Evolutionary conservation across 169 alveolate genomes (phyloP).

Genomic region (Cryptosporidium xiaoi): DNA sequence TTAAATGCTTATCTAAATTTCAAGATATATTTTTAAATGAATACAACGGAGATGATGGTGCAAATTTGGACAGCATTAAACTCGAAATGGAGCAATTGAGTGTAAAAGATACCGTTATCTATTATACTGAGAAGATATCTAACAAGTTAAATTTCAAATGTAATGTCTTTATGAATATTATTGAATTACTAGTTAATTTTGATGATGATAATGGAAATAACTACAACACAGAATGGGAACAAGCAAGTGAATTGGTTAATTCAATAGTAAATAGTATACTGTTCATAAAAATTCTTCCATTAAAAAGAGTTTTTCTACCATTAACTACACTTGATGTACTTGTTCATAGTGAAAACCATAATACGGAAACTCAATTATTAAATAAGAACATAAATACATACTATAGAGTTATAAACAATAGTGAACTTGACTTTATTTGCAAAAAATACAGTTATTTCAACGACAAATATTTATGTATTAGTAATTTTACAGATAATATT

Average conservation of each 20-base stretch:
- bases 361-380: neutral
- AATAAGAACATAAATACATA: conserved; percentile 11
- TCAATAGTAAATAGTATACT: neutral
- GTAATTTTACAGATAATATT: neutral
- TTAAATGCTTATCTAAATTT: neutral
- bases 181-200: conserved; percentile 1
- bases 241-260: neutral
- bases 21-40: neutral
- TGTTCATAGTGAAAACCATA: neutral
- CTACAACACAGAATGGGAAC: too few species aligned
- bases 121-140: neutral
- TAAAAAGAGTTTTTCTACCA: conserved; percentile 17
- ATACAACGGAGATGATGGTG: neutral
- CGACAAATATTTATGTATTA: neutral
- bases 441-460: neutral
- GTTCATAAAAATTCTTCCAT: conserved; percentile 13
- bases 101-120: neutral
- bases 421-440: conserved; percentile 16
- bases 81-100: neutral
- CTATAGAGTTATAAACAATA: neutral
- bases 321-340: conserved; percentile 1
- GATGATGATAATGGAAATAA: neutral
- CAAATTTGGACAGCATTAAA: neutral
- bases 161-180: neutral
- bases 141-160: neutral